Evolutionary conservation across 768 basidiomycete species (phyloP).

Genomic region (Pulveroboletus sp.): DNA sequence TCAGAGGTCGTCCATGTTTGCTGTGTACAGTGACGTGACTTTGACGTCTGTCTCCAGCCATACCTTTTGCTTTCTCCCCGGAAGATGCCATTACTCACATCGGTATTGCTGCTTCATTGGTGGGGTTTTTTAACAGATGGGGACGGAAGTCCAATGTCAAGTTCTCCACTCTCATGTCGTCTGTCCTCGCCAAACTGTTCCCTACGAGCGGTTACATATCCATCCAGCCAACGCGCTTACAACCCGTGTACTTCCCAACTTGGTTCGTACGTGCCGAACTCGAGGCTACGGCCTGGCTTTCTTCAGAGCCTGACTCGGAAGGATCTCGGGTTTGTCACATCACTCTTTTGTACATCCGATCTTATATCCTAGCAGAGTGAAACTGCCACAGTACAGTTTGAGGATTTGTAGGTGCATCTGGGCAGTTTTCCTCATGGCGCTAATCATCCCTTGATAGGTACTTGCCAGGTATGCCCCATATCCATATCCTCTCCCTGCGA

Average conservation of each 20-base stretch:
- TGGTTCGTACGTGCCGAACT: conserved; percentile 62
- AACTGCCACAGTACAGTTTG: conserved; percentile 33
- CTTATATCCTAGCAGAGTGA: conserved; percentile 27
- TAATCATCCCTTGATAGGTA: conserved; percentile 25
- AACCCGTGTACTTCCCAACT: conserved; percentile 58
- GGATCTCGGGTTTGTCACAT: conserved; percentile 22
- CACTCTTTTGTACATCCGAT: conserved; percentile 1
- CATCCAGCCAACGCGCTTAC: conserved; percentile 43
- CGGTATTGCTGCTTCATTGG: conserved; percentile 33
- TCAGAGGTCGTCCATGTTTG: conserved; percentile 33
- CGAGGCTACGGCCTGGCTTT: conserved; percentile 34
- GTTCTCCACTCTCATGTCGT: conserved; percentile 22
- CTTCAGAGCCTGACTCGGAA: conserved; percentile 20
- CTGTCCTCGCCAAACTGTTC: conserved; percentile 37
- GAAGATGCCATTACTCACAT: conserved; percentile 43
- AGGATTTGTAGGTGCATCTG: conserved; percentile 45
- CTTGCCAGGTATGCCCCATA: conserved; percentile 25
- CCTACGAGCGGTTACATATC: conserved; percentile 38
- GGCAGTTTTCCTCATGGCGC: not conserved
- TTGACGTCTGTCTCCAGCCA: conserved; percentile 35
- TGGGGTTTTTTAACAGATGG: conserved; percentile 22
- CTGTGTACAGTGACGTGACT: not conserved
- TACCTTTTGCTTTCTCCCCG: conserved; percentile 49
- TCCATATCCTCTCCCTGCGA: not conserved
- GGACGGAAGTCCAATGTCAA: conserved; percentile 13